Evolutionary conservation across 2,329 filamentous ascomycete genomes (phyloP).

Genomic region (Fusarium humuli): DNA sequence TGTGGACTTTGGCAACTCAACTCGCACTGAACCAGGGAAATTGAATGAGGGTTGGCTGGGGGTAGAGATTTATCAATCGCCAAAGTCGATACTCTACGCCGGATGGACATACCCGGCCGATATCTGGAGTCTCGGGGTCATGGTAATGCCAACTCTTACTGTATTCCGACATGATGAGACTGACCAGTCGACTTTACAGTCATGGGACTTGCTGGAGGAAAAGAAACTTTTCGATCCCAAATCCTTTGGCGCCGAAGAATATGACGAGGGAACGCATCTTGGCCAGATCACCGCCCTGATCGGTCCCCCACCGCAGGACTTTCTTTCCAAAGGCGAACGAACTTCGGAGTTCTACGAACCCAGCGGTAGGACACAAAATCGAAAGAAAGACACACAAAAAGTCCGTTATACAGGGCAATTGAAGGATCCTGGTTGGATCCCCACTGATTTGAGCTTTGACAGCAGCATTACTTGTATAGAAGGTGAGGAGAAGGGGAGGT

Average conservation of each 20-base stretch:
- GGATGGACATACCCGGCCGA: conserved; percentile 24
- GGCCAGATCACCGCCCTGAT: conserved; percentile 19
- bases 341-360: background rate
- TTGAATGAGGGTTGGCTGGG: too few species aligned
- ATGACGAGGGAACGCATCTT: conserved; percentile 17
- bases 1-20: too few species aligned
- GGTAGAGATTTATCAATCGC: too few species aligned
- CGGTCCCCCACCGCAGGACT: background rate
- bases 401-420: conserved; percentile 35
- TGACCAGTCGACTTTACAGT: background rate
- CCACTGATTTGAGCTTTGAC: conserved; percentile 31
- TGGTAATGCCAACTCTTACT: conserved; percentile 18
- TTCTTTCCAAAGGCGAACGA: background rate
- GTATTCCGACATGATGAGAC: too few species aligned
- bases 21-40: too few species aligned
- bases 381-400: background rate
- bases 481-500: conserved; percentile 36
- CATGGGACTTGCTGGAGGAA: conserved; percentile 20
- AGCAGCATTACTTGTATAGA: background rate
- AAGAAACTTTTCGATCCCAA: conserved; percentile 15
- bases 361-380: background rate
- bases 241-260: background rate
- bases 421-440: conserved; percentile 35
- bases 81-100: too few species aligned
- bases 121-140: conserved; percentile 43